Base-by-base conservation (phyloP, 768 basidiomycete genomes). In the Suillus ampliporus region DNA sequence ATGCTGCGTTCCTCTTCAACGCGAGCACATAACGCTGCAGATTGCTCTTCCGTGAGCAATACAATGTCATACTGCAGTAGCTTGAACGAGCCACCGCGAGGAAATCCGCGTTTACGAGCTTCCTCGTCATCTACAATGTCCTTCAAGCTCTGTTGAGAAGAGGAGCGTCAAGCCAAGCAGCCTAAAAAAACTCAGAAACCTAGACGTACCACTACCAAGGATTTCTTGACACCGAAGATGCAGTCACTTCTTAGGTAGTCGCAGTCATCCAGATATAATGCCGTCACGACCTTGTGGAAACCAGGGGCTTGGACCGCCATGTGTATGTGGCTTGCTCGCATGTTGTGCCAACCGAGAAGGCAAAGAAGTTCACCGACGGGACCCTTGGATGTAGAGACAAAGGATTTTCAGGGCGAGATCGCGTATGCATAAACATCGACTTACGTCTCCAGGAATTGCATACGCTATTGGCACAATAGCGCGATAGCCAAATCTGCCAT, bases 291-390 rank as follows among this genome's bases (percentile, higher is more conserved):
- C n/a, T n/a, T n/a, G n/a, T n/a, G n/a, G n/a, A n/a, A n/a, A 35
- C 91, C 92, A 4, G 84, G 82, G 0, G 91, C 90, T 58, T 87
- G 76, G 61, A 92, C 79, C 78, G 86, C 81, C 63, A 94, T 76
- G 72, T 95, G 94, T 53, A 95, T 69, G 72, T 95, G 94, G 51
- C 84, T 91, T 10, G 94, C 93, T 15, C 94, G 83, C 78, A 87
- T 87, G 61, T 87, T 85, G 69, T 94, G 93, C 54, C 93, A 81
- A 17, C 82, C 82, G 10, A 93, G 78, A 0, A 71, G 69, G 1
- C 76, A 57, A 21, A 94, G 72, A 65, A 95, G 67, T 15, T 79
- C 76, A 0, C 89, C 91, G 4, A 93, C 91, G 0, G 92, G 86
- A 0, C 91, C 92, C 82, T 86, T 66, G n/a, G n/a, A n/a, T n/a